Evolutionary conservation across 345 rosid genomes (phyloP), one percentile per base, ranked within the genome.

Genomic region (Populus deltoides): DNA sequence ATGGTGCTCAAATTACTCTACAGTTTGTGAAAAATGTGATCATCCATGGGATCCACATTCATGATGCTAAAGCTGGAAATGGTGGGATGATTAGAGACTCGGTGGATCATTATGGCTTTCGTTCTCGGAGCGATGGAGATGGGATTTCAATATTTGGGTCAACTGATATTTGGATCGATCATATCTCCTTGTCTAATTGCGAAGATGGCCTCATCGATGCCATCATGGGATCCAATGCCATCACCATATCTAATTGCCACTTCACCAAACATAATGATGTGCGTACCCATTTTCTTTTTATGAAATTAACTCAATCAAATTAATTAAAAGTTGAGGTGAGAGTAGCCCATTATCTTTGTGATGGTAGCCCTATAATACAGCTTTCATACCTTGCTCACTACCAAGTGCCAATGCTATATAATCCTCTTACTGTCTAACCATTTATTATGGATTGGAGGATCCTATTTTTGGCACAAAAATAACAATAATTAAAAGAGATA

Each of bases 201-300:
- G n/a, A 57, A 5, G 90, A 88, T 71, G 90, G 90, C 25, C 77
- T 86, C 24, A 86, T 85, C 38, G 88, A 87, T 77, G 85, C 74
- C 35, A 71, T 86, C 5, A 36, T 49, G 81, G 85, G 76, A 17
- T 88, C 89, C 29, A 83, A 86, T 22, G 89, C 89, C 25, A 78
- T 86, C 71, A 88, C 90, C 38, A 83, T 88, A 38, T 88, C 89
- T 8, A 88, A 86, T 77, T 68, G 80, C 78, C 87, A 82, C 78
- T 79, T 86, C 78, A 81, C 89, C 43, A 49, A 77, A 49, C 90
- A 85, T 4, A 77, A 82, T 45, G 84, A 80, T 10, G 82, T 79
- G 66, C 71, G 25, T 15, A 7, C 3, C 18, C 10, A 36, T 22
- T 68, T 41, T 41, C 9, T 41, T 7, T 41, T 7, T 41, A 41